Percentiles rank a stretch among this genome's conserved stretches.
phyloP scores from a whole-genome alignment of 1,284 basidiomycete species.

The Leccinum subatratum region DNA sequence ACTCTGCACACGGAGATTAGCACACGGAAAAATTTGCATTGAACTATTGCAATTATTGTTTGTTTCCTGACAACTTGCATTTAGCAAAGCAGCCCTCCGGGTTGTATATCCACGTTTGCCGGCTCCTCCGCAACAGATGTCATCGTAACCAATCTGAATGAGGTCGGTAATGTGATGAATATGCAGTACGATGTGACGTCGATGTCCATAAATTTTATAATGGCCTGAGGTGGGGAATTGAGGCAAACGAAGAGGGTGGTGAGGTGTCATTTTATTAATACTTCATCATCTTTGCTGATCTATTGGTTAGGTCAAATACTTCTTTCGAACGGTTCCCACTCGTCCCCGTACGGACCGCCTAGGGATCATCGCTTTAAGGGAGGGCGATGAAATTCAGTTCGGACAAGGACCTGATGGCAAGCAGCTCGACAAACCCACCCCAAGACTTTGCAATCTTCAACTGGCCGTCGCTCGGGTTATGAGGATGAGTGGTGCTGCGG shows the following conservation, averaged over 20 bases:
- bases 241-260: not conserved
- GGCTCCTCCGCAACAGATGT: not conserved
- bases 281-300: not conserved
- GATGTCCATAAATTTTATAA: not conserved
- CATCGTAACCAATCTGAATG: not conserved
- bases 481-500: not conserved
- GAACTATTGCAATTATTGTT: not conserved
- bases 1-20: not conserved
- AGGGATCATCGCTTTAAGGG: no score
- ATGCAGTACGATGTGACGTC: not conserved
- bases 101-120: not conserved
- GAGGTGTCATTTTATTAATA: not conserved
- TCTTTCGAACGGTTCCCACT: not conserved
- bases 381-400: not conserved
- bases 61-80: not conserved
- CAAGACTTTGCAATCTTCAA: not conserved
- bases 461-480: not conserved
- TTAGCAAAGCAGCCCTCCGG: not conserved
- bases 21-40: not conserved
- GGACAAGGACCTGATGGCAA: not conserved
- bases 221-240: not conserved
- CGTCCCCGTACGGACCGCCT: no score
- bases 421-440: not conserved
- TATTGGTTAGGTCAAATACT: not conserved
- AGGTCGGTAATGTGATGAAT: not conserved